Evolutionary conservation across 2,329 filamentous ascomycete genomes (phyloP).

Genomic region (Botrytis pseudocinerea): DNA sequence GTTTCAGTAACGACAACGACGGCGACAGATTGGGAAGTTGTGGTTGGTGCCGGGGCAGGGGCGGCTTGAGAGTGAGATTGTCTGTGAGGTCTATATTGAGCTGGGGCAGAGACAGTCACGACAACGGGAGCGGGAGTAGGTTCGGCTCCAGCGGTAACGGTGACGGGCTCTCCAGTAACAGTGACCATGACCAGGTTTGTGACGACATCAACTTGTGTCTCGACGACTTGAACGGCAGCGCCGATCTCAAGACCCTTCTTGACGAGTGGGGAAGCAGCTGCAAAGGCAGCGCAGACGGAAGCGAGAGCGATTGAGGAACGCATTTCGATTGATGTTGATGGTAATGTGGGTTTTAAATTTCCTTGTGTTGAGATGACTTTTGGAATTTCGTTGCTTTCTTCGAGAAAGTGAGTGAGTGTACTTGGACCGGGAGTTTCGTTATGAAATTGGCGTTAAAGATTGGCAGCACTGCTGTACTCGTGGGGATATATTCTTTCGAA

Average conservation of each 20-base stretch:
- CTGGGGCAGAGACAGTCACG: conserved; percentile 20
- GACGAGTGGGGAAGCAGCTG: conserved; percentile 41
- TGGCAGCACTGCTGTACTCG: conserved; percentile 40
- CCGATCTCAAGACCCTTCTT: conserved; percentile 28
- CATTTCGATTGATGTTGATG: conserved; percentile 41
- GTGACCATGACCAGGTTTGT: conserved; percentile 43
- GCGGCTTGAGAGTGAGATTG: conserved; percentile 11
- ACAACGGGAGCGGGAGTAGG: conserved; percentile 12
- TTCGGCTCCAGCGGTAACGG: conserved; percentile 14
- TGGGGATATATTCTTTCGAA: conserved; percentile 35
- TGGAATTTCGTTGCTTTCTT: conserved; percentile 30
- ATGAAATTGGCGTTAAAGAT: conserved; percentile 25
- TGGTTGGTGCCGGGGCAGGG: conserved; percentile 12
- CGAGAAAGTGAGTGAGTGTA: conserved; percentile 30
- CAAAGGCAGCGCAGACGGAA: conserved; percentile 42
- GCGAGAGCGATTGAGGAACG: conserved; percentile 44
- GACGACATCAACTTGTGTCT: conserved; percentile 35
- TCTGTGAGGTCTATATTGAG: conserved; percentile 21
- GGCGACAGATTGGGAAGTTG: conserved; percentile 16
- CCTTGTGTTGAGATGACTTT: neutral
- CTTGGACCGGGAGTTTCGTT: conserved; percentile 24
- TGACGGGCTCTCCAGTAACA: neutral
- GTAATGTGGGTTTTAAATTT: conserved; percentile 16
- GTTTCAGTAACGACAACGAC: conserved; percentile 12
- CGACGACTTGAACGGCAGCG: neutral